phyloP scores from a whole-genome alignment of 495 filamentous ascomycete genomes.

The Penicillium atrosanguineum region DNA sequence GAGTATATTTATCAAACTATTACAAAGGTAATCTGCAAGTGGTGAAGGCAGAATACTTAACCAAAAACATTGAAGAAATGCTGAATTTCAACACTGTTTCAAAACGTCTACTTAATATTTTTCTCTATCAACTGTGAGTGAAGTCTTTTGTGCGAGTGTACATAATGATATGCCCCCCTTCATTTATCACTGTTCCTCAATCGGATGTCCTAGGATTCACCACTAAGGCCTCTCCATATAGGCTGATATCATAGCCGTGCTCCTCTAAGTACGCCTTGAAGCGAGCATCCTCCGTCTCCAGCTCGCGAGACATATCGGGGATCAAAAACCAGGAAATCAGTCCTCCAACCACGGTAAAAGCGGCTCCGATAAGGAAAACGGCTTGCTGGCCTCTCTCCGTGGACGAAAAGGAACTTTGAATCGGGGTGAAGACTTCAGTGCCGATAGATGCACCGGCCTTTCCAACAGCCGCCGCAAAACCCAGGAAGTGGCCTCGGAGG shows the following conservation, averaged over 20 bases:
- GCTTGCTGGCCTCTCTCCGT: slow-evolving; percentile 41
- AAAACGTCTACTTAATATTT: no score
- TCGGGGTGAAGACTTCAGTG: slow-evolving; percentile 45
- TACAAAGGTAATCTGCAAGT: no score
- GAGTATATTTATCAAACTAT: no score
- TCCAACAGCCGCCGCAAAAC: slow-evolving; percentile 45
- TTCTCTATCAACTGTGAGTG: no score
- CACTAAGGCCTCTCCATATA: slow-evolving; percentile 24
- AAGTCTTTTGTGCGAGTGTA: no score
- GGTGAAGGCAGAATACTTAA: no score
- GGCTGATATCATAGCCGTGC: slow-evolving; percentile 35
- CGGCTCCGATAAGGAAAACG: slow-evolving; percentile 46
- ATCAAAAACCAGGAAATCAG: slow-evolving; percentile 45
- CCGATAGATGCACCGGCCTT: slow-evolving; percentile 52
- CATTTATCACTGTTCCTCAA: neutral
- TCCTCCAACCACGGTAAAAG: slow-evolving; percentile 39
- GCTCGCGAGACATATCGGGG: slow-evolving; percentile 41
- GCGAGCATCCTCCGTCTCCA: slow-evolving; percentile 44
- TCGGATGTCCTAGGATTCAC: slow-evolving; percentile 1
- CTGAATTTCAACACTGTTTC: no score
- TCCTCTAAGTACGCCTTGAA: slow-evolving; percentile 45
- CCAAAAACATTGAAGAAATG: no score
- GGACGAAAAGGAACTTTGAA: slow-evolving; percentile 39
- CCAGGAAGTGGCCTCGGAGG: slow-evolving; percentile 48
- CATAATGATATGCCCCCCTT: neutral